Base-by-base conservation (phyloP, 768 basidiomycete species). In the Serendipita indica region DNA sequence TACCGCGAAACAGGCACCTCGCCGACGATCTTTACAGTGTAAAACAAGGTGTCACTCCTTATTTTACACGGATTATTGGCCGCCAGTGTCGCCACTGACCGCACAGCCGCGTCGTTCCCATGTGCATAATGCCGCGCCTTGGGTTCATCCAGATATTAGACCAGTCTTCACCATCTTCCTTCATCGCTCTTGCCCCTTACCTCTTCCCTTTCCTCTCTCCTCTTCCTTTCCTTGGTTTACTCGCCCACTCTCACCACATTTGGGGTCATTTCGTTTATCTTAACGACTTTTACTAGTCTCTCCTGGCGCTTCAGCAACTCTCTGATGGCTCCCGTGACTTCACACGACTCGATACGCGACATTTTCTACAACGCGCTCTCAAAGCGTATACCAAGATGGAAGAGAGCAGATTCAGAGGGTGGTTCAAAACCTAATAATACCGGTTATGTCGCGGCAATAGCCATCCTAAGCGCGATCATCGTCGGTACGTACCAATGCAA, bases 391-490 rank as follows among this genome's bases (percentile, higher is more conserved):
- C 41, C 18, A 18, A 7, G 6, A 7, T n/a, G 27, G n/a, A 43
- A 43, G 41, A 43, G 41, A 43, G n/a, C 41, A n/a, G 6, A 6
- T 43, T 18, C 41, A n/a, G n/a, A n/a, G n/a, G n/a, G n/a, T n/a
- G n/a, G n/a, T 43, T 43, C 41, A 7, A n/a, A n/a, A 18, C 27
- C 41, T 43, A 43, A n/a, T 25, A 25, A 18, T 5, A 43, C 20
- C 32, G 49, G 49, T 33, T 30, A 22, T 28, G 30, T 33, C 30
- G 49, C 49, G 1, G 49, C 10, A 7, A 27, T 54, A 7, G 49
- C 30, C 22, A 32, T 54, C 49, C n/a, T 54, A 10, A 20, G 49
- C n/a, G 49, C 30, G 20, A 54, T 54, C 49, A 54, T 54, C 22
- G 5, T 27, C 20, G 49, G 49, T 54, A 32, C 4, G 49, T 54